Base-by-base conservation (phyloP, 768 basidiomycete genomes). In the Macrolepiota albuminosa region DNA sequence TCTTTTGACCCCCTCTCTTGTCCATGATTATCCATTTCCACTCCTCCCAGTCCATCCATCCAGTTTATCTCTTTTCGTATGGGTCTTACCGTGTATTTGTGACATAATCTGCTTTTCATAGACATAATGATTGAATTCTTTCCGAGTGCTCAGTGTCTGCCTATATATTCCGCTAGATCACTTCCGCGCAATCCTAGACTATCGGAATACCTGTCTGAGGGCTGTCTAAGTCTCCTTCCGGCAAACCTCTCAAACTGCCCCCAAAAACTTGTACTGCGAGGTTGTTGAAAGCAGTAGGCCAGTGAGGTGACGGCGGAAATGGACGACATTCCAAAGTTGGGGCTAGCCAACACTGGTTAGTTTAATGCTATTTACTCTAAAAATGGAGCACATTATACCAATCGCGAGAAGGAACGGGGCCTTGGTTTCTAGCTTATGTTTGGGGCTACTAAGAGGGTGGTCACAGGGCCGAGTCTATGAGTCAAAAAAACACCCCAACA, bases 281-380 rank as follows among this genome's bases (percentile, higher is more conserved):
- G 69, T 81, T 87, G 67, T 84, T 88, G 76, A 91, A 91, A 18
- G 88, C 87, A 21, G 82, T 80, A 21, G 85, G 80, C 73, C 79
- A 84, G 6, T 71, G 60, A 26, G 62, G 60, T n/a, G 80, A 82
- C 40, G 71, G 62, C 62, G 85, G 86, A 53, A 91, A 74, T 14
- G 79, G 71, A 10, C 68, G 71, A 64, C 72, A 78, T 47, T 76
- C 72, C 50, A 89, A 68, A 59, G 77, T 68, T 39, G 82, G 81
- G 10, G 75, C 86, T 89, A 57, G 29, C 31, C 57, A 55, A 61
- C 45, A 46, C 40, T 62, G 40, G 54, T 56, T 1, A 45, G 33
- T 24, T 45, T 56, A 49, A 10, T 10, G 7, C 42, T 14, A 39
- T 43, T 1, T 43, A 21, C n/a, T 42, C 7, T 42, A 42, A 18